Percentiles rank a stretch among this genome's conserved stretches.
Evolutionary conservation across 2,329 filamentous ascomycete species (phyloP).

Genomic region (Ophiostoma sp.): DNA sequence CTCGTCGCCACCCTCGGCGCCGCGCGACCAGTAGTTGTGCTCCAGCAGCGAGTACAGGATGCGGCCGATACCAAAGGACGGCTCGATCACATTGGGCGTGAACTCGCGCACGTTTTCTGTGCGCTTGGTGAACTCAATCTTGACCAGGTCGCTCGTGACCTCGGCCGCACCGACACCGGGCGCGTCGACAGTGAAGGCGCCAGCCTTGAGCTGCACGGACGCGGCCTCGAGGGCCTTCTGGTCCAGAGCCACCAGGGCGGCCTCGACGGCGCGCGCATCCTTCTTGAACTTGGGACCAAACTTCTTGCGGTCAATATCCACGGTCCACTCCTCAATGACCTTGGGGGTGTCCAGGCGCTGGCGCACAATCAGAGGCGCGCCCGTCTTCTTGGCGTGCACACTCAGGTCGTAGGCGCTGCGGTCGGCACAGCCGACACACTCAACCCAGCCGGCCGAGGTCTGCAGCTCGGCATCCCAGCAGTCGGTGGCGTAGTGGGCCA

Average conservation of each 20-base stretch:
- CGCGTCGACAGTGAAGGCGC: conserved; percentile 72
- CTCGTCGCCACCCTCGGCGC: conserved; percentile 64
- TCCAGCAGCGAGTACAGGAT: conserved; percentile 92
- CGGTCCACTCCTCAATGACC: conserved; percentile 77
- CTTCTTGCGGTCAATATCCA: conserved; percentile 89
- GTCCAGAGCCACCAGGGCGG: conserved; percentile 66
- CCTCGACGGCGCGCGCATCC: conserved; percentile 79
- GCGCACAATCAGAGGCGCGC: conserved; percentile 76
- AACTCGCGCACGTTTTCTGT: conserved; percentile 83
- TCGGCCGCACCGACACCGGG: conserved; percentile 60
- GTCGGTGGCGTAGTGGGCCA: conserved; percentile 88
- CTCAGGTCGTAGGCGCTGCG: conserved; percentile 90
- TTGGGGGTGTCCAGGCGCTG: conserved; percentile 74
- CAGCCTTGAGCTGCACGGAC: conserved; percentile 64
- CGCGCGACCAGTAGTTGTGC: conserved; percentile 89
- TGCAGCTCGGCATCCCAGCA: conserved; percentile 96
- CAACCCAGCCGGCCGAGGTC: conserved; percentile 93
- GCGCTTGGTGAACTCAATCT: conserved; percentile 76
- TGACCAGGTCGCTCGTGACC: conserved; percentile 71
- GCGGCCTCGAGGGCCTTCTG: conserved; percentile 80
- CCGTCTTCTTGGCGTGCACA: conserved; percentile 90
- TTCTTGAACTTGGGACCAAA: conserved; percentile 95
- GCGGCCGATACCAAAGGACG: conserved; percentile 92
- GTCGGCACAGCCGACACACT: conserved; percentile 88
- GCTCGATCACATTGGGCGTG: conserved; percentile 93